Evolutionary conservation across 805 yeast genomes (phyloP).

Genomic region (Candida montana): DNA sequence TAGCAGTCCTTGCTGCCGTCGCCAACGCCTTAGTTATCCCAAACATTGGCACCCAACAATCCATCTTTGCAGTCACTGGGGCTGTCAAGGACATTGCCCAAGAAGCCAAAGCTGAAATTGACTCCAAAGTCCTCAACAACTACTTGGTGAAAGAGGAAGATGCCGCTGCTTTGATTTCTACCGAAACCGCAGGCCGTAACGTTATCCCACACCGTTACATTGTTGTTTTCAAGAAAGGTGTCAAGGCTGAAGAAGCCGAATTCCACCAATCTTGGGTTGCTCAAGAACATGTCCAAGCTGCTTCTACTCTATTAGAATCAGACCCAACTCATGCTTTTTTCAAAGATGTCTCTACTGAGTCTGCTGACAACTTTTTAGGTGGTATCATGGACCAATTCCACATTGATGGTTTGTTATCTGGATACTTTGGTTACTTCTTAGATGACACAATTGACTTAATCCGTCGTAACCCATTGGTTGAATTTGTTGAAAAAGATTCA

Average conservation of each 20-base stretch:
- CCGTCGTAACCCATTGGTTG: constrained; percentile 58
- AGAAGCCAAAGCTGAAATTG: constrained; percentile 17
- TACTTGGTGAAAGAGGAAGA: constrained; percentile 14
- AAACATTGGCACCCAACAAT: constrained; percentile 35
- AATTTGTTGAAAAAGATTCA: constrained; percentile 72
- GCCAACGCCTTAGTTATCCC: constrained; percentile 63
- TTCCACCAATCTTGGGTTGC: constrained; percentile 68
- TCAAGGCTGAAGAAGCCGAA: constrained; percentile 45
- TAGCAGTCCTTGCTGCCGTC: constrained; percentile 32
- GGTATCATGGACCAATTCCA: constrained; percentile 59
- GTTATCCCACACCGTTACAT: constrained; percentile 74
- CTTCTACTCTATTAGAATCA: constrained; percentile 30
- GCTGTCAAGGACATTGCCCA: constrained; percentile 13
- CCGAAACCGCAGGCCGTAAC: constrained; percentile 38
- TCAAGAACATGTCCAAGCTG: constrained; percentile 42
- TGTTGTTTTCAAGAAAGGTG: constrained; percentile 70
- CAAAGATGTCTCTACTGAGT: constrained; percentile 23
- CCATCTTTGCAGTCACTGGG: constrained; percentile 26
- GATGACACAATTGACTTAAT: constrained; percentile 69
- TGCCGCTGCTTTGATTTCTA: constrained; percentile 44
- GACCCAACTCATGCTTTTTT: constrained; percentile 36
- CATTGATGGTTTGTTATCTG: constrained; percentile 54
- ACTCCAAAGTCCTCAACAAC: constrained; percentile 11
- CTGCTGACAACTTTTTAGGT: constrained; percentile 32
- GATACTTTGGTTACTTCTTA: constrained; percentile 84